phyloP scores from a whole-genome alignment of 306 rosid genomes.

The Inga oerstediana region DNA sequence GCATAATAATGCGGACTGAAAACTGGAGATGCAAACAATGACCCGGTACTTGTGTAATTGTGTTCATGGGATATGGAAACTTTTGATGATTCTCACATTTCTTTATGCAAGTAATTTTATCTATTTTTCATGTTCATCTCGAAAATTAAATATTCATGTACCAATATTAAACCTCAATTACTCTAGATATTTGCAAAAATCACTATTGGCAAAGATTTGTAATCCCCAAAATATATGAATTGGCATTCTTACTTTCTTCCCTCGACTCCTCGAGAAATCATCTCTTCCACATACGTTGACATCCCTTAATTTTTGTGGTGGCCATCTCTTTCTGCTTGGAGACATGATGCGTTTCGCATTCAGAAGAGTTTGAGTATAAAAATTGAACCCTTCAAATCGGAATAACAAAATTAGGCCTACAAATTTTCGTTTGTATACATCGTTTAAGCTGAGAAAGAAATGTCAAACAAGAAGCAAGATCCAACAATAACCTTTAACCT shows the following conservation, averaged over 20 bases:
- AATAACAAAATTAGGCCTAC: not conserved
- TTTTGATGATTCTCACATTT: not conserved
- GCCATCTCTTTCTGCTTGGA: not conserved
- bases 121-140: not conserved
- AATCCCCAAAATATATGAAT: not conserved
- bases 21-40: no score
- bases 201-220: no score
- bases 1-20: not conserved
- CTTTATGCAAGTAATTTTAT: not conserved
- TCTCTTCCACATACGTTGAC: not conserved
- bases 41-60: no score
- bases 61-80: not conserved
- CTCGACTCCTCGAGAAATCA: not conserved
- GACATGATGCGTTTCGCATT: not conserved
- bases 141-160: not conserved
- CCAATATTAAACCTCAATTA: not conserved
- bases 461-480: slow-evolving; percentile 7
- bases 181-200: not conserved
- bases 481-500: slow-evolving; percentile 24
- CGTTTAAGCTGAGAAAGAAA: slow-evolving; percentile 18
- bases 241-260: not conserved
- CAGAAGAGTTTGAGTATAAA: not conserved
- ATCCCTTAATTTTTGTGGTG: not conserved
- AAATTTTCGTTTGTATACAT: not conserved
- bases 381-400: not conserved